A percentile compares a stretch with the other conserved stretches of the same genome.
Conservation (phyloP, 202 grass and related monocot genomes). For the Cymbopogon flexuosus region DNA sequence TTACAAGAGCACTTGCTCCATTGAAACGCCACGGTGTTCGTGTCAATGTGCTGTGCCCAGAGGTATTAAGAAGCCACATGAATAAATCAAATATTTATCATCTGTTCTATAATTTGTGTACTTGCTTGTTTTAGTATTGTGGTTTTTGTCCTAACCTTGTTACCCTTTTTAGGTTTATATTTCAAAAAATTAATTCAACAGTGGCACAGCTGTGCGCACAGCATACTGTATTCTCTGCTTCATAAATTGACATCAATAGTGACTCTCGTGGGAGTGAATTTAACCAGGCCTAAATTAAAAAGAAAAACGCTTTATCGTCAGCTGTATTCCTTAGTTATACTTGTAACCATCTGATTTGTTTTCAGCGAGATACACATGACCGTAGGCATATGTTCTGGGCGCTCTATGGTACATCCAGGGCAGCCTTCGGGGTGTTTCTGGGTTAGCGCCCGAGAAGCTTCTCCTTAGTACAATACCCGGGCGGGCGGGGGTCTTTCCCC, state of each 20-base stretch:
- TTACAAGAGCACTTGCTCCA: constrained; percentile 82
- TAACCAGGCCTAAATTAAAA: not conserved
- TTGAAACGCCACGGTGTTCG: constrained; percentile 73
- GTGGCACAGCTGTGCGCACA: not conserved
- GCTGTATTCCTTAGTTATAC: not conserved
- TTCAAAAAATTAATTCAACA: constrained; percentile 18
- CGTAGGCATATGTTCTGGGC: not conserved
- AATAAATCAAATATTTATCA: not conserved
- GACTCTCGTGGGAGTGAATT: not conserved
- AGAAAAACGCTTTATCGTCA: not conserved
- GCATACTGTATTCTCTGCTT: not conserved
- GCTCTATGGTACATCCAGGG: not conserved
- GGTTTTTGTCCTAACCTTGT: not conserved
- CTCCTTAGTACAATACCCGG: not conserved
- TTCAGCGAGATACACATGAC: not conserved
- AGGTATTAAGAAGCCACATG: constrained; percentile 50
- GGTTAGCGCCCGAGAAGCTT: not conserved
- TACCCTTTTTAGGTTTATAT: constrained; percentile 18
- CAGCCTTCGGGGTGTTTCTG: not conserved
- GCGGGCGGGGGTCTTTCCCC: too few relatives aligned
- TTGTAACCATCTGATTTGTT: not conserved
- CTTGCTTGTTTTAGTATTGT: not conserved
- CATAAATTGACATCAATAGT: not conserved
- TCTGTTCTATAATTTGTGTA: constrained; percentile 4
- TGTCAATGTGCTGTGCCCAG: constrained; percentile 88